Conservation (phyloP, 2,329 filamentous ascomycete species). For the Clarireedia homoeocarpa region DNA sequence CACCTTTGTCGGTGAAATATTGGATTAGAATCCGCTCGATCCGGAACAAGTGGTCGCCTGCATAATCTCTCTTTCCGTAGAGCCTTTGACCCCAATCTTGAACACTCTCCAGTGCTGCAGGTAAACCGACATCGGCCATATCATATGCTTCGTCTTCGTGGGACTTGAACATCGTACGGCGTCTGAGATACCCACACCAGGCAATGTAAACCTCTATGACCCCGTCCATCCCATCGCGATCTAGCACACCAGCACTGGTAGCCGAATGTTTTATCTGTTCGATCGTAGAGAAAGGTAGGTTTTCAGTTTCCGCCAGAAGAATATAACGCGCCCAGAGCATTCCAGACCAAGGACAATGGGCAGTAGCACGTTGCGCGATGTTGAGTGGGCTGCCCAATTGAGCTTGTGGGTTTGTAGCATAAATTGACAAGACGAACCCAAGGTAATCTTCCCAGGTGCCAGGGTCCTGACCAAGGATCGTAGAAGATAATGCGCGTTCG, state of each 20-base stretch:
- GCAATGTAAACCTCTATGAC: constrained; percentile 86
- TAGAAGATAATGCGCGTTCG: constrained; percentile 60
- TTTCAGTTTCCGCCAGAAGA: constrained; percentile 72
- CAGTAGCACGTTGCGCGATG: constrained; percentile 71
- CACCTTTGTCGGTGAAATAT: constrained; percentile 77
- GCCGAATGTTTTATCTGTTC: constrained; percentile 88
- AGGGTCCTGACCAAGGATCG: constrained; percentile 63
- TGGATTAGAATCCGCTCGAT: constrained; percentile 89
- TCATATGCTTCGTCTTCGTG: constrained; percentile 77
- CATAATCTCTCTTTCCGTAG: constrained; percentile 64
- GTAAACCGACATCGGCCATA: constrained; percentile 82
- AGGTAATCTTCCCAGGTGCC: constrained; percentile 73
- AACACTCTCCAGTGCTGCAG: constrained; percentile 78
- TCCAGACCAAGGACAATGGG: constrained; percentile 91
- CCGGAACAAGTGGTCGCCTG: constrained; percentile 82
- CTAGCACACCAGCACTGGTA: constrained; percentile 76
- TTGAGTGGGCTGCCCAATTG: constrained; percentile 50
- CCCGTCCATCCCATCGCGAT: constrained; percentile 78
- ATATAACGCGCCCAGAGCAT: constrained; percentile 86
- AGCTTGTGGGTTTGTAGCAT: constrained; percentile 27
- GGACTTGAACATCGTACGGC: constrained; percentile 68
- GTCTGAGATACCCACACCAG: constrained; percentile 91
- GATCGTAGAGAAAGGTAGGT: constrained; percentile 69
- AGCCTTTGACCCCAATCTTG: constrained; percentile 65
- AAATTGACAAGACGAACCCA: constrained; percentile 22